Evolutionary conservation across 768 basidiomycete genomes (phyloP).

Genomic region (Pleurotus djamor): DNA sequence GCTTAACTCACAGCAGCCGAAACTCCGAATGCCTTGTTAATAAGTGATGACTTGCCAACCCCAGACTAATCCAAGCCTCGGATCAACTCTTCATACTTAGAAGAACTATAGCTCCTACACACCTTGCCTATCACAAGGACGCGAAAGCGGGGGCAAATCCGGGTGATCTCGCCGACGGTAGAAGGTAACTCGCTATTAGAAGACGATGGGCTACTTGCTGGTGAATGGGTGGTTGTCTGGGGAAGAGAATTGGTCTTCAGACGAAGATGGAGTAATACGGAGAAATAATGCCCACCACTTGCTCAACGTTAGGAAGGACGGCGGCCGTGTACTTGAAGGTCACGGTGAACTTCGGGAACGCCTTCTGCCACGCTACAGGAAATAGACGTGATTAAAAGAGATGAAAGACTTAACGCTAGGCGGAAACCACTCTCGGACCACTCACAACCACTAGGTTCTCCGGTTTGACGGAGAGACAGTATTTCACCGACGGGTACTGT

Average conservation of each 20-base stretch:
- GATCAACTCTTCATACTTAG: not conserved
- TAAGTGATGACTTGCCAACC: conserved; percentile 24
- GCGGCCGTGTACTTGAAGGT: not conserved
- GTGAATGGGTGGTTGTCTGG: not conserved
- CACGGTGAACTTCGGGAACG: not conserved
- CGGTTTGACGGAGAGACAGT: not conserved
- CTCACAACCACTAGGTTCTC: not conserved
- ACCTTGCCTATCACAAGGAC: conserved; percentile 26
- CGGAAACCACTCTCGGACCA: not conserved
- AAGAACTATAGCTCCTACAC: not conserved
- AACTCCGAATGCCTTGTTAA: conserved; percentile 25
- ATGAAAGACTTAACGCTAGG: no score
- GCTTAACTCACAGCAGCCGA: conserved; percentile 15
- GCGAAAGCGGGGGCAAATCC: conserved; percentile 15
- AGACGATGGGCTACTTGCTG: not conserved
- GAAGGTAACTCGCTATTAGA: not conserved
- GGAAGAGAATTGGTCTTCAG: not conserved
- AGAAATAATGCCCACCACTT: not conserved
- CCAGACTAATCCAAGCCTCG: conserved; percentile 18
- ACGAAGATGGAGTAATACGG: not conserved
- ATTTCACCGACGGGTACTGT: not conserved
- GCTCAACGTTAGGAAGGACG: not conserved
- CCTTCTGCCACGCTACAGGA: not conserved
- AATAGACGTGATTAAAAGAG: not conserved
- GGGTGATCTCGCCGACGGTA: conserved; percentile 2